A percentile compares a stretch with the other conserved stretches of the same genome.
These are phyloP conservation scores for Corymbia citriodora DNA, from an alignment of 441 rosid genomes.

Conservation along the genomic window DNA sequence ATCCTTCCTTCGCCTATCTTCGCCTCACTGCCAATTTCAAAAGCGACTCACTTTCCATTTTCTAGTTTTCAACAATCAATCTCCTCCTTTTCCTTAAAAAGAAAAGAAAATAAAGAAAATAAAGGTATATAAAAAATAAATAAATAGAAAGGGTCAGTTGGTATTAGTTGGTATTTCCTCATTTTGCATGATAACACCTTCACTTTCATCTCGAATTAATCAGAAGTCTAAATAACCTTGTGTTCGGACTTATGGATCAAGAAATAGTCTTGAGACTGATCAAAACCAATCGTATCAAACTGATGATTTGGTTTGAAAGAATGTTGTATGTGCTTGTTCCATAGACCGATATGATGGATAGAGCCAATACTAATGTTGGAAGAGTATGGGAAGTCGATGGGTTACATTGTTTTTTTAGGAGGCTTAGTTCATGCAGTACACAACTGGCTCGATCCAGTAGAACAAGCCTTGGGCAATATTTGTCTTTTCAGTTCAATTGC, in stretches of 20 bases:
- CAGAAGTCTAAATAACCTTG: neutral
- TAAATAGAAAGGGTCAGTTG: too few relatives aligned
- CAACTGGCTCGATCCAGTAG: neutral
- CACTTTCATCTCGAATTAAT: neutral
- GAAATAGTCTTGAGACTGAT: too few relatives aligned
- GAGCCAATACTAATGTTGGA: neutral
- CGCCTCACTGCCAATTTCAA: neutral
- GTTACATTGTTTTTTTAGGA: neutral
- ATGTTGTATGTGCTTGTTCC: accelerated
- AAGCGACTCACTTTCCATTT: neutral
- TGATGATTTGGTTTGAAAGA: neutral
- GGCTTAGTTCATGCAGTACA: accelerated
- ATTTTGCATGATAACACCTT: neutral
- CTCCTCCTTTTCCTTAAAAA: neutral
- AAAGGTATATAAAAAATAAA: neutral
- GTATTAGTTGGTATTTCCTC: neutral
- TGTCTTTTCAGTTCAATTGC: accelerated
- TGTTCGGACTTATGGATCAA: too few relatives aligned
- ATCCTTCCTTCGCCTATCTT: neutral
- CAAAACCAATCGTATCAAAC: accelerated
- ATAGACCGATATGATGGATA: neutral
- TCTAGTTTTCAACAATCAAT: neutral
- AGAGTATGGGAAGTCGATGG: accelerated
- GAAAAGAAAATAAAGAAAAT: neutral
- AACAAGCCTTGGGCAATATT: accelerated